Base-by-base conservation (phyloP, 2,329 filamentous ascomycete genomes). In the Monosporascus sp. region DNA sequence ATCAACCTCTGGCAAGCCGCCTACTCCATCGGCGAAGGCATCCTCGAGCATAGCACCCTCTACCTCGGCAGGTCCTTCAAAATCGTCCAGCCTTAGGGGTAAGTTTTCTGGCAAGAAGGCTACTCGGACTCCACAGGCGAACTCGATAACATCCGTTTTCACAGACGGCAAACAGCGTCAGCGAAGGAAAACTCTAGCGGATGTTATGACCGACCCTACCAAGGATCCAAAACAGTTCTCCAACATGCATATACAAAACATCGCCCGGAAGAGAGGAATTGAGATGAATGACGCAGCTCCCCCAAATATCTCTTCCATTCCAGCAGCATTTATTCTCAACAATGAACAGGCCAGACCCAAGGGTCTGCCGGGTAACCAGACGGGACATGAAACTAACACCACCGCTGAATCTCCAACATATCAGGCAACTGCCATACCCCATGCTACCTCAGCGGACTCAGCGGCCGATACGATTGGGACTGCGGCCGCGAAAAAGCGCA, bases 231-330 rank as follows among this genome's bases (percentile, higher is more conserved):
- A 72, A 46, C 54, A 73, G 9, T 77, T 81, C 43, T 64, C 52
- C 2, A 74, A 65, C 5, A 59, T 68, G 55, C 73, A 69, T 9
- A 56, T 69, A 8, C 60, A 64, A 26, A 73, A 77, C 36, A 65
- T 75, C 20, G 70, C 76, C 2, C 69, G 77, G 53, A 68, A 78
- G 34, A 64, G 66, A 41, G 70, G 67, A 6, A 74, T 76, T 27
- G 73, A 76, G 20, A 72, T 69, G 51, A 73, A 74, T 45, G 79
- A 82, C 31, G 56, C 56, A 22, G 71, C 66, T 2, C 69, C 75
- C 2, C 64, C 71, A 2, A 69, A 72, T 52, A 56, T 71, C 37
- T 68, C 69, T n/a, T 61, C 62, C 2, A 69, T 69, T 7, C 67
- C 67, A 20, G 36, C 58, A 9, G 59, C 55, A 27, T 67, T 69